phyloP scores from a whole-genome alignment of 257 asterid species.

The Echites panduratus region DNA sequence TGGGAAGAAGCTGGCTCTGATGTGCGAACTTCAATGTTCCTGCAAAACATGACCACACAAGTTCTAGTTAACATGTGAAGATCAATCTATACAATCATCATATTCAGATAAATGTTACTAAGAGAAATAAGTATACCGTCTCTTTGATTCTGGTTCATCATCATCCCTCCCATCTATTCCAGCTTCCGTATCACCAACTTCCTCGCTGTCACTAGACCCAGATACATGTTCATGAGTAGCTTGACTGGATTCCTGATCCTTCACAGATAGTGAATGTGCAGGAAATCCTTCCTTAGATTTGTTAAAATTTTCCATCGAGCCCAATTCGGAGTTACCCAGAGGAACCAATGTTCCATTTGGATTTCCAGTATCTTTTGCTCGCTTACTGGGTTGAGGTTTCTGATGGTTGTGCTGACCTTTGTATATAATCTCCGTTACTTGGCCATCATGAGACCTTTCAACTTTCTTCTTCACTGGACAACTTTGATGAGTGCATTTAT shows the following conservation, averaged over 20 bases:
- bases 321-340: constrained; percentile 33
- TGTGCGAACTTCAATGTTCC: constrained; percentile 52
- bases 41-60: constrained; percentile 16
- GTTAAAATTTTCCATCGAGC: constrained; percentile 32
- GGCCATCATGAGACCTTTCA: constrained; percentile 50
- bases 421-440: constrained; percentile 46
- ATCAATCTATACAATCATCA: not conserved
- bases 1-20: constrained; percentile 59
- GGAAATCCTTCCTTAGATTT: constrained; percentile 29
- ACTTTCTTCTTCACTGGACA: constrained; percentile 82
- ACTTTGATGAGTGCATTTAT: constrained; percentile 55
- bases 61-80: not conserved
- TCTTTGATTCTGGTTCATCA: constrained; percentile 72
- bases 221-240: constrained; percentile 53
- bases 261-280: constrained; percentile 22
- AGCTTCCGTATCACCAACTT: constrained; percentile 42
- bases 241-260: constrained; percentile 66
- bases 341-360: constrained; percentile 28
- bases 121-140: constrained; percentile 44
- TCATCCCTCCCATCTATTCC: constrained; percentile 47
- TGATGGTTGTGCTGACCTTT: constrained; percentile 79
- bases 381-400: constrained; percentile 42
- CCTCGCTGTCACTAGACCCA: constrained; percentile 73
- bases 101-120: not conserved
- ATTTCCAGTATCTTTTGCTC: constrained; percentile 43